Evolutionary conservation across 441 rosid genomes (phyloP).

Genomic region (Adansonia rubrostipa): DNA sequence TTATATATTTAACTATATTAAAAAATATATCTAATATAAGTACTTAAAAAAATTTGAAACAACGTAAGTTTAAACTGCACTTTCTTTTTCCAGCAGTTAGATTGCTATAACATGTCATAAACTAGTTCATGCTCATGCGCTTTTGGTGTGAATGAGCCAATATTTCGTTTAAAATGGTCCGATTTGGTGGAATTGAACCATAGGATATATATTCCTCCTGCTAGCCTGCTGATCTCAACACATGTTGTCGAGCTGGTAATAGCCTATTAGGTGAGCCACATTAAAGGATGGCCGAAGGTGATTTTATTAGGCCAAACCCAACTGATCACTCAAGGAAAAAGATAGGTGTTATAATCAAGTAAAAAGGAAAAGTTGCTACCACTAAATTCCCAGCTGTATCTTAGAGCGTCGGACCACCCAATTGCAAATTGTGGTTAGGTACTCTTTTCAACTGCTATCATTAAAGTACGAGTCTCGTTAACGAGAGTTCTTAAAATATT

Average conservation of each 20-base stretch:
- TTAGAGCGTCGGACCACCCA: neutral
- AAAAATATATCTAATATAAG: too few species aligned
- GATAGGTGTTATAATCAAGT: neutral
- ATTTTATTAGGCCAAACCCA: neutral
- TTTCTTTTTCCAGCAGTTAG: too few species aligned
- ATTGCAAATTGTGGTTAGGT: neutral
- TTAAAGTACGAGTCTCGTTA: neutral
- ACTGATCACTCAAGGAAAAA: neutral
- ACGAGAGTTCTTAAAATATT: too few species aligned
- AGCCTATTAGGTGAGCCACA: conserved; percentile 15
- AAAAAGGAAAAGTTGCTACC: neutral
- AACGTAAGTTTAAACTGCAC: too few species aligned
- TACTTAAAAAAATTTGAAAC: too few species aligned
- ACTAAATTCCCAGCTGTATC: neutral
- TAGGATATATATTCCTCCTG: neutral
- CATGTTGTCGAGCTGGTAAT: conserved; percentile 6
- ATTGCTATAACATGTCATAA: neutral
- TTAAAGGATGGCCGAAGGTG: neutral
- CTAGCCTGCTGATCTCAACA: neutral
- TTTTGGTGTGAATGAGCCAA: neutral
- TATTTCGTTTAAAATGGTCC: neutral
- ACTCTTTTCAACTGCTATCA: neutral
- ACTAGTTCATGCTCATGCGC: neutral
- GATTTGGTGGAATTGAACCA: neutral
- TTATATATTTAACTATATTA: too few species aligned